A percentile compares a stretch with the other conserved stretches of the same genome.
phyloP scores from a whole-genome alignment of 306 rosid species.

The Rosa multiflora region DNA sequence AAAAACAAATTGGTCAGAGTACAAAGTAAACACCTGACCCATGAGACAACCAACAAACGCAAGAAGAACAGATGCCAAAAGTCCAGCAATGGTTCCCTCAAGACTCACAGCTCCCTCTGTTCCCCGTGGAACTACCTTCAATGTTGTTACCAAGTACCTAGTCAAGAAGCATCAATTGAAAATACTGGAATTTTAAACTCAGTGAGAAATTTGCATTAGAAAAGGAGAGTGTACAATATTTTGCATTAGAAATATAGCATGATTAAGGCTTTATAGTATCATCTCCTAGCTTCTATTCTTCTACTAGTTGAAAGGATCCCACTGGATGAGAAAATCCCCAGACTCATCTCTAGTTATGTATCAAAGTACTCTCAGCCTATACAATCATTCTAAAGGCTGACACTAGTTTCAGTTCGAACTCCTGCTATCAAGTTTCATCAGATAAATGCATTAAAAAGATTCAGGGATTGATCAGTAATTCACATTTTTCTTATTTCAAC shows the following conservation, averaged over 20 bases:
- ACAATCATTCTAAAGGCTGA: neutral
- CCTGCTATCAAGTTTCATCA: neutral
- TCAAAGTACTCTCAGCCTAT: neutral
- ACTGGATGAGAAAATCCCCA: neutral
- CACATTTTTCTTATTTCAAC: neutral
- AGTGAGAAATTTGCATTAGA: no score
- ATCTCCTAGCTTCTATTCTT: neutral
- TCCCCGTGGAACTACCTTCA: constrained; percentile 94
- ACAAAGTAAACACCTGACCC: constrained; percentile 61
- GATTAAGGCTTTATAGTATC: neutral
- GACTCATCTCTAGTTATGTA: neutral
- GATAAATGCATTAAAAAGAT: neutral
- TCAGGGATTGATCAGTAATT: neutral
- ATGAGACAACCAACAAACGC: constrained; percentile 60
- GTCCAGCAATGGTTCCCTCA: constrained; percentile 93
- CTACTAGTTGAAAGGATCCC: neutral
- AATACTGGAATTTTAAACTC: neutral
- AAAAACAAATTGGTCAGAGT: constrained; percentile 3
- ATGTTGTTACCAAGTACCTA: constrained; percentile 90
- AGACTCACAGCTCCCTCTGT: constrained; percentile 97
- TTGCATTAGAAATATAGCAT: neutral
- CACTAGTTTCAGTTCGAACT: neutral
- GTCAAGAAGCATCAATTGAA: constrained; percentile 19
- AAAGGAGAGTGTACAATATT: no score
- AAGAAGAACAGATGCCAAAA: constrained; percentile 73